Conservation (phyloP, 1,284 basidiomycete species). For the Sporisorium graminicola region DNA sequence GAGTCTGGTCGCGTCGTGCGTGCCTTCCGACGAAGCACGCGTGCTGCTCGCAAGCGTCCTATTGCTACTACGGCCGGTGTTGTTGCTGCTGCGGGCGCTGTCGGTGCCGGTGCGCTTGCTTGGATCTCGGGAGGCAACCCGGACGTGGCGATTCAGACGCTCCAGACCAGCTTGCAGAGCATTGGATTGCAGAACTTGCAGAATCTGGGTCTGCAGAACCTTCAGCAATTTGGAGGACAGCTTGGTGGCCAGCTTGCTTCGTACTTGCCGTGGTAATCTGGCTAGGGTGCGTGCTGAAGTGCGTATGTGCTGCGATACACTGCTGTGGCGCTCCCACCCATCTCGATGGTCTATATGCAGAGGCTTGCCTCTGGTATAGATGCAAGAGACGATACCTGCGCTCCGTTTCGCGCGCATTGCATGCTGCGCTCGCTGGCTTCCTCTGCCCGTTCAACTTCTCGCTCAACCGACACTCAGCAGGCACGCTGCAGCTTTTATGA, state of each 20-base stretch:
- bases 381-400: conserved; percentile 48
- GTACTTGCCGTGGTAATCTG: conserved; percentile 33
- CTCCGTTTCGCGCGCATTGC: neutral
- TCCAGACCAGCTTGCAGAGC: conserved; percentile 59
- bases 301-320: neutral
- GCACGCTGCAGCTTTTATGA: neutral
- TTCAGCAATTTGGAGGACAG: conserved; percentile 36
- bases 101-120: conserved; percentile 64
- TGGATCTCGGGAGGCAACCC: conserved; percentile 63
- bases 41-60: conserved; percentile 55
- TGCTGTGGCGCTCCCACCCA: conserved; percentile 25
- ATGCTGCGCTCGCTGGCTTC: neutral
- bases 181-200: conserved; percentile 54
- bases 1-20: conserved; percentile 45
- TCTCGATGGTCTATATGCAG: conserved; percentile 18
- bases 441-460: neutral
- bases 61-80: conserved; percentile 61
- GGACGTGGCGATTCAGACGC: conserved; percentile 53
- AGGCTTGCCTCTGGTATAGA: neutral
- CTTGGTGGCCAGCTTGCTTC: conserved; percentile 44
- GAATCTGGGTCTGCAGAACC: conserved; percentile 48
- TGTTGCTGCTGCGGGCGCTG: conserved; percentile 61
- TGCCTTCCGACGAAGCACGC: conserved; percentile 50
- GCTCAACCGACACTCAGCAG: conserved; percentile 27
- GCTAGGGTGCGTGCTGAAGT: neutral